Base-by-base conservation (phyloP, 164 flowering plant species). In the Santalum album region DNA sequence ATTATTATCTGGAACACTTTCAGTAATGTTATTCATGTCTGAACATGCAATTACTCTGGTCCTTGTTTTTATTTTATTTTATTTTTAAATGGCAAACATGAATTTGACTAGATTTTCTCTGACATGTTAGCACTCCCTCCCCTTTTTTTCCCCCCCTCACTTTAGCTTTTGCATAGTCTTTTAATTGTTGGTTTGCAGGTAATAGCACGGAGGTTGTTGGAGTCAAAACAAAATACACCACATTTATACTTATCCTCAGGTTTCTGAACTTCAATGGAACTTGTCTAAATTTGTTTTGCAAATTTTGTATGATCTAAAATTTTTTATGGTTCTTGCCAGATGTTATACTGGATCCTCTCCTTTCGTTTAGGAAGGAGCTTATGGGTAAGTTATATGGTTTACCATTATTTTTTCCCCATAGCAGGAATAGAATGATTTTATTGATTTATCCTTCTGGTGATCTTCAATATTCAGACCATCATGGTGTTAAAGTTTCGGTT, bases 341-440 rank as follows among this genome's bases (percentile, higher is more conserved):
- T 79, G 96, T 89, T 59, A 64, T 78, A 45, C 71, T 89, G 80
- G 99, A 92, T 77, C 96, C 99, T 67, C 82, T 92, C 53, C 84
- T 92, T 47, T 76, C 91, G 22, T 86, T 89, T 57, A 78, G 99
- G 53, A 89, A 87, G 70, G 89, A 84, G 62, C 86, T 92, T 23
- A 80, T 78, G 73, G 99, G 99, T 89, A 62, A 55, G 60, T 39
- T 21, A 25, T 51, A 46, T 26, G 6, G 34, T 42, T 34, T 35
- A 23, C 39, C 21, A 17, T 25, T 12, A 44, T 61, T 17, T 47
- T 57, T 1, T 29, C n/a, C n/a, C n/a, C n/a, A 45, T 20, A 20
- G 25, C 5, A 64, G 32, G 43, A 7, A 14, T 7, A 18, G 42
- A 20, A 26, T 38, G 35, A 40, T 26, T 44, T 62, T n/a, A 50